Evolutionary conservation across 1,284 basidiomycete genomes (phyloP).

Genomic region (Cutaneotrichosporon cavernicola): DNA sequence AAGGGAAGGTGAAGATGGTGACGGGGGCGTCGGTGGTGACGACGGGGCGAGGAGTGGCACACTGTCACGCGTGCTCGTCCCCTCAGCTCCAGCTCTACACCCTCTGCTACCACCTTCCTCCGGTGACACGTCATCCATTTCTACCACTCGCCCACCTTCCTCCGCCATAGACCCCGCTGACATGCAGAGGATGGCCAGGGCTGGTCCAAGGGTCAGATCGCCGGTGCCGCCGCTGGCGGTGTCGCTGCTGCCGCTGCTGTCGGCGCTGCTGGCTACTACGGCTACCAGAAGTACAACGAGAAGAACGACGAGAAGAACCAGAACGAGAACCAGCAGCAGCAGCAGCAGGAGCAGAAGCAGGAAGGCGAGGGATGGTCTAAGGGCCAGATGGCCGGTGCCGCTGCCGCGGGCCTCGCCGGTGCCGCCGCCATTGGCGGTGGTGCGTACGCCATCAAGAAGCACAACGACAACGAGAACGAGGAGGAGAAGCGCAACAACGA

Average conservation of each 20-base stretch:
- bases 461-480: constrained; percentile 14
- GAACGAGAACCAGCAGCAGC: constrained; percentile 8
- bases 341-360: not conserved
- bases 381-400: constrained; percentile 16
- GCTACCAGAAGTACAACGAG: constrained; percentile 14
- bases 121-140: not conserved
- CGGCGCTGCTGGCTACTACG: constrained; percentile 13
- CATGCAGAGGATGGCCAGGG: constrained; percentile 5
- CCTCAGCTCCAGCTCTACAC: no score
- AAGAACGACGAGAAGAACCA: constrained; percentile 10
- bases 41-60: no score
- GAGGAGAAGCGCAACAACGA: constrained; percentile 14
- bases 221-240: constrained; percentile 10
- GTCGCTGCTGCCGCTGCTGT: constrained; percentile 13
- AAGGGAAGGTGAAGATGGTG: no score
- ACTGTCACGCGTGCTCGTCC: no score
- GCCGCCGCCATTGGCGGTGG: constrained; percentile 12
- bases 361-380: constrained; percentile 19
- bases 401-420: constrained; percentile 9
- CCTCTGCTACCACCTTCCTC: no score
- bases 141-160: no score
- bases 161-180: not conserved
- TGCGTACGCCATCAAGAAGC: constrained; percentile 20
- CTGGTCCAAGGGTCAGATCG: constrained; percentile 23
- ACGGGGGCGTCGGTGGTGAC: no score